Evolutionary conservation across 371 early-diverging fungal genomes (phyloP), one percentile per base, ranked within the genome.

Genomic region (Rhizopus delemar): DNA sequence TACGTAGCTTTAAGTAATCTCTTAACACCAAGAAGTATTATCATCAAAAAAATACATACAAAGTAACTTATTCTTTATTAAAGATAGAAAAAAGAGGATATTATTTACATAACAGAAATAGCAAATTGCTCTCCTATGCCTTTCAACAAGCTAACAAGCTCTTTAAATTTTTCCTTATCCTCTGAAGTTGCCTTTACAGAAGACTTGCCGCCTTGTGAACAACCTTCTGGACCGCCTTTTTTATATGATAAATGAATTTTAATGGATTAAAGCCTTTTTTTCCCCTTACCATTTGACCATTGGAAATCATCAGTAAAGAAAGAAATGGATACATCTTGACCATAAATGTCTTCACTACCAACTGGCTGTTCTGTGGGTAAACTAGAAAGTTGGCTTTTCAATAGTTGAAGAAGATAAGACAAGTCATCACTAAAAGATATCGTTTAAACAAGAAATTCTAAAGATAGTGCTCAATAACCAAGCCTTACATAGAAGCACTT

Each of bases 301-400:
- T 75, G 72, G 58, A 81, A 78, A 51, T 74, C 77, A 31, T 73
- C 69, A 12, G 69, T 48, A 9, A 58, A 59, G 50, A 78, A 77
- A 8, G 59, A 52, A 33, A 81, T 62, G 4, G 75, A 71, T 4
- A 68, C 69, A 65, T 78, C 75, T 50, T 66, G 48, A 3, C 79
- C 81, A 57, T 81, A 81, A 46, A 81, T 81, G 55, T 81, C 81
- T 45, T 78, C 66, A 15, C 77, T 73, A 5, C 81, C 78, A 3
- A 59, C 52, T 22, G 81, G 81, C 0, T 74, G 51, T 56, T 81
- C 81, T 8, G 62, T 62, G 8, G 81, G 81, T 32, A 81, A 49
- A 1, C 22, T 31, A 45, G 61, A 34, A 15, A 80, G 61, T 29
- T 69, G 51, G 33, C 58, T 33, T 48, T 63, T 66, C 11, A 80